phyloP scores from a whole-genome alignment of 495 filamentous ascomycete genomes.

The Cairneyella variabilis region DNA sequence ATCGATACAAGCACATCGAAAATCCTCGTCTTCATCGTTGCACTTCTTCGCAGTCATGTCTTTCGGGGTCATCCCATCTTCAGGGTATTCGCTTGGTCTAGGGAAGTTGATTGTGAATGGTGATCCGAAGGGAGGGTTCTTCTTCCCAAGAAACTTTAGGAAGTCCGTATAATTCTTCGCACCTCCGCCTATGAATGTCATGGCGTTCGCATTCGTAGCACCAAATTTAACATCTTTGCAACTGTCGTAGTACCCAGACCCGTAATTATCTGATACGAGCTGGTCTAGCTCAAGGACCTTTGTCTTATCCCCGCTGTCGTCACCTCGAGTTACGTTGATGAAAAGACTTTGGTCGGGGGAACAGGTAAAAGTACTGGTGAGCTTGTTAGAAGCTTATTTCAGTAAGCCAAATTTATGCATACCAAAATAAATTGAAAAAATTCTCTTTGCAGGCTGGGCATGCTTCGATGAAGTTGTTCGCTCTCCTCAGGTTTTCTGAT shows the following conservation, averaged over 20 bases:
- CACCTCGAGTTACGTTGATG: constrained; percentile 81
- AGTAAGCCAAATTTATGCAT: no score
- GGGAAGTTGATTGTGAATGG: constrained; percentile 98
- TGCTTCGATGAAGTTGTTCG: constrained; percentile 79
- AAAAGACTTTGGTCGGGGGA: constrained; percentile 95
- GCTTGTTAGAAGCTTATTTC: no score
- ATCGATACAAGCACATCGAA: constrained; percentile 89
- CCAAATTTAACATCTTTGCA: constrained; percentile 99
- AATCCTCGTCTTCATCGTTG: constrained; percentile 79
- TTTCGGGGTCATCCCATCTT: constrained; percentile 60
- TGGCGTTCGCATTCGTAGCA: constrained; percentile 83
- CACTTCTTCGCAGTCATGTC: constrained; percentile 72
- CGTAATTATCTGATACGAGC: constrained; percentile 81
- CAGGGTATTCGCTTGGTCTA: constrained; percentile 48
- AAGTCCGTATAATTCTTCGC: constrained; percentile 86
- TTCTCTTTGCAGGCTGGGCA: constrained; percentile 96
- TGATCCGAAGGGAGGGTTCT: constrained; percentile 74
- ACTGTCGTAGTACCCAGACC: constrained; percentile 87
- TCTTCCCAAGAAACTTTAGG: constrained; percentile 86
- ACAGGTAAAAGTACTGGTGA: constrained; percentile 93
- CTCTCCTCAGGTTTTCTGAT: constrained; percentile 76
- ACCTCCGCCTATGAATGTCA: constrained; percentile 92
- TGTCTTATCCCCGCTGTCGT: constrained; percentile 60
- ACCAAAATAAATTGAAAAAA: constrained; percentile 98
- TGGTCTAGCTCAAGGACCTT: constrained; percentile 88